A percentile compares a stretch with the other conserved stretches of the same genome.
phyloP scores from a whole-genome alignment of 257 asterid species.

The Craterostigma plantagineum region DNA sequence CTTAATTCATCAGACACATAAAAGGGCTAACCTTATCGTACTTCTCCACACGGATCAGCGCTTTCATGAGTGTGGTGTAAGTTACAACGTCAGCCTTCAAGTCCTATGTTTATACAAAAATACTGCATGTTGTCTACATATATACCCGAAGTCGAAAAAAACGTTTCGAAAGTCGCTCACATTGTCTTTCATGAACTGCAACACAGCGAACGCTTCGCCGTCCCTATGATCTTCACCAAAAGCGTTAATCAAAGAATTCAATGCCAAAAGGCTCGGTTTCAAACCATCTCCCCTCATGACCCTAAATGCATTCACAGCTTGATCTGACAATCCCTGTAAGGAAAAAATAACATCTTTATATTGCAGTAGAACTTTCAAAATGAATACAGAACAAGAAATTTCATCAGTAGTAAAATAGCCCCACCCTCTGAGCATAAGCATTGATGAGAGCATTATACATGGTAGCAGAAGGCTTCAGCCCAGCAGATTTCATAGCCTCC shows the following conservation, averaged over 20 bases:
- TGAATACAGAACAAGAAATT: neutral
- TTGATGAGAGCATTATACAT: slow-evolving; percentile 94
- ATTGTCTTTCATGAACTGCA: slow-evolving; percentile 88
- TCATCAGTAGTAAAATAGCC: slow-evolving; percentile 7
- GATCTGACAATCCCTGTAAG: slow-evolving; percentile 78
- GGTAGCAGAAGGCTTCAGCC: slow-evolving; percentile 73
- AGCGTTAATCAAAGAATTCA: slow-evolving; percentile 77
- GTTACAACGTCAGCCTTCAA: slow-evolving; percentile 85
- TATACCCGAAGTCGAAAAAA: slow-evolving; percentile 4
- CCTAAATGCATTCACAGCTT: slow-evolving; percentile 78
- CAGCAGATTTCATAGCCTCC: slow-evolving; percentile 84
- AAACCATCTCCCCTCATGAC: slow-evolving; percentile 87
- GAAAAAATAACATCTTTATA: neutral
- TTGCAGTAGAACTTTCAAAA: neutral
- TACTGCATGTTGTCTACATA: slow-evolving; percentile 1
- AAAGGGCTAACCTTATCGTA: slow-evolving; percentile 51
- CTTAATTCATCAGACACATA: neutral
- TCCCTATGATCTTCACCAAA: slow-evolving; percentile 93
- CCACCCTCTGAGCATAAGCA: slow-evolving; percentile 91
- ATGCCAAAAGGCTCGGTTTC: slow-evolving; percentile 72
- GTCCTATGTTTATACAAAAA: slow-evolving; percentile 40
- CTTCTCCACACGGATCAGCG: slow-evolving; percentile 78
- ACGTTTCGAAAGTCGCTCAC: slow-evolving; percentile 21
- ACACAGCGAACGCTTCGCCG: slow-evolving; percentile 73
- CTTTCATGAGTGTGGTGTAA: slow-evolving; percentile 92